Base-by-base conservation (phyloP, 1,139 yeast genomes). In the Sugiyamaella pinicola region DNA sequence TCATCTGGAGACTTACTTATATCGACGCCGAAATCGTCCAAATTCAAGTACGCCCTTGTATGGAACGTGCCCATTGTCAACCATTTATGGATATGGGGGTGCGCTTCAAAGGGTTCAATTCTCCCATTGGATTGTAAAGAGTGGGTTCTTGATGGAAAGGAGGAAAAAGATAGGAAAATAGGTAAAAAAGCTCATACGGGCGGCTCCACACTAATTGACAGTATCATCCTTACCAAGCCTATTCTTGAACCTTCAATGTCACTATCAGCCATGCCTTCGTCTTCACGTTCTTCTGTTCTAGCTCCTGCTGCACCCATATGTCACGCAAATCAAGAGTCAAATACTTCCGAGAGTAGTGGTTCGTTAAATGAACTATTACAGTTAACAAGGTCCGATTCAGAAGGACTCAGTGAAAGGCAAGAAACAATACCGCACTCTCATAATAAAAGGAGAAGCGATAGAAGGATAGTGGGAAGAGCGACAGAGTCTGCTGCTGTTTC, bases 1-100 rank as follows among this genome's bases (percentile, higher is more conserved):
- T 69, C 77, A 17, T 72, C 77, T 9, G 74, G 89, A 37, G 90
- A 87, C 64, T 61, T 88, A 15, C 70, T 90, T 33, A 69, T 90
- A 2, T 76, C 88, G 1, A 83, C 84, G 60, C 74, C 86, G 62
- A 64, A 74, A 0, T 63, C 77, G 54, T 53, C 64, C 42, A 64
- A 70, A 63, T 75, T 81, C 51, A 66, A 70, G 47, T 82, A 80
- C 50, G 84, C 85, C 0, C 72, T 75, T 47, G 69, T 72, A 41
- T 82, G 86, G 85, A 68, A 70, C 44, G 74, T 82, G 3, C 86
- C 86, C 0, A 74, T 82, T 12, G 81, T 81, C 0, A 75, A 79
- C 5, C 66, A 75, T 8, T 74, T 77, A 7, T 83, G 81, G 73
- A 61, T 82, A 9, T 81, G 84, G 81, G 81, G 64, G 28, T 66